phyloP scores from a whole-genome alignment of 768 basidiomycete genomes.

The Psilocybe sp. region DNA sequence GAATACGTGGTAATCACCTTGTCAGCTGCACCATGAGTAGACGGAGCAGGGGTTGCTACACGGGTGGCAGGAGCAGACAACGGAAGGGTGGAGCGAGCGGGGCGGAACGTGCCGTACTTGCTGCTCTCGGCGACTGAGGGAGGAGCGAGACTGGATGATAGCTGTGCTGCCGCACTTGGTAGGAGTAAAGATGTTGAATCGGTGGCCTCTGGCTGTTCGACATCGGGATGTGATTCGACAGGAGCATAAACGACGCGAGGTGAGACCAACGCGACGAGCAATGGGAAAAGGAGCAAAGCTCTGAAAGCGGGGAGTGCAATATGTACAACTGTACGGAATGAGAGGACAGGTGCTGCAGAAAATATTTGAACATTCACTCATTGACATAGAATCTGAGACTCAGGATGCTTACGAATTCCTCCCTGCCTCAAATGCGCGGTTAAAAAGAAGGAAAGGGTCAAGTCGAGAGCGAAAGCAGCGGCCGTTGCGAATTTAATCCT shows the following conservation, averaged over 20 bases:
- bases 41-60: conserved; percentile 45
- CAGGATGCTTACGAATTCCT: conserved; percentile 27
- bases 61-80: conserved; percentile 55
- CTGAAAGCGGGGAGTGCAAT: conserved; percentile 61
- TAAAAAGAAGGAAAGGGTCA: conserved; percentile 55
- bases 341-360: conserved; percentile 22
- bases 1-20: conserved; percentile 29
- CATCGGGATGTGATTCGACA: conserved; percentile 37
- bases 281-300: conserved; percentile 55
- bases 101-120: conserved; percentile 78
- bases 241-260: conserved; percentile 68
- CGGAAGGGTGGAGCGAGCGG: conserved; percentile 44
- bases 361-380: conserved; percentile 11
- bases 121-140: conserved; percentile 38
- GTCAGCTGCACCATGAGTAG: conserved; percentile 29
- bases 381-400: conserved; percentile 4
- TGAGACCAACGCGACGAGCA: conserved; percentile 57
- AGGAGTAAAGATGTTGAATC: conserved; percentile 56
- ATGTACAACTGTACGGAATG: conserved; percentile 32
- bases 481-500: conserved; percentile 55
- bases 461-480: conserved; percentile 55
- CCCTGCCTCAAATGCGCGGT: conserved; percentile 36
- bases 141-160: conserved; percentile 52
- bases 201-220: conserved; percentile 38
- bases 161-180: conserved; percentile 38